Percentiles rank a stretch among this genome's conserved stretches.
Evolutionary conservation across 2,329 filamentous ascomycete genomes (phyloP).

Genomic region (Dactylellina drechsleri): DNA sequence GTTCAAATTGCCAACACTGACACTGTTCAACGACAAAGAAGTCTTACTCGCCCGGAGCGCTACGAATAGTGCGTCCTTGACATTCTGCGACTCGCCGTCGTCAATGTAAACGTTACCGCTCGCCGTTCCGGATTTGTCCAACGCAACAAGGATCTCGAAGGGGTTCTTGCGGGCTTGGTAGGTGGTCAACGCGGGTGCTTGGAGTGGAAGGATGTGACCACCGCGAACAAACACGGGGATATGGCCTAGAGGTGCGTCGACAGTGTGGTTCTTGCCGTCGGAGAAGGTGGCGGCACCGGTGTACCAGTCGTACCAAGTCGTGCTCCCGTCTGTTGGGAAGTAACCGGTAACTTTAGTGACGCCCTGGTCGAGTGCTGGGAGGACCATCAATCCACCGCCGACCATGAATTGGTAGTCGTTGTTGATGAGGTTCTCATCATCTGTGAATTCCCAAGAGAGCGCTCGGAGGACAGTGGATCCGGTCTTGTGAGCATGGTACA

Average conservation of each 20-base stretch:
- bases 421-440: constrained; percentile 74
- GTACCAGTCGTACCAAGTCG: constrained; percentile 84
- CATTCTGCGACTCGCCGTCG: constrained; percentile 69
- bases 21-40: constrained; percentile 21
- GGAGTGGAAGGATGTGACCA: constrained; percentile 73
- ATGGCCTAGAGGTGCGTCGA: constrained; percentile 72
- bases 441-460: constrained; percentile 77
- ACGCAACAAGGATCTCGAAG: constrained; percentile 74
- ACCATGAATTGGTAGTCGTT: constrained; percentile 78
- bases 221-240: constrained; percentile 78
- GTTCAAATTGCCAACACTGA: constrained; percentile 14
- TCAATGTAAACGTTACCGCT: constrained; percentile 75
- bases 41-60: constrained; percentile 9
- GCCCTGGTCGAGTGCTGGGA: constrained; percentile 73
- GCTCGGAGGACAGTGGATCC: constrained; percentile 78
- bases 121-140: constrained; percentile 68
- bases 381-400: constrained; percentile 73
- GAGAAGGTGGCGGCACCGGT: constrained; percentile 69
- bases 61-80: constrained; percentile 33
- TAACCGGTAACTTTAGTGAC: constrained; percentile 72
- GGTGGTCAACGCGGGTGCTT: constrained; percentile 76
- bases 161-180: constrained; percentile 70
- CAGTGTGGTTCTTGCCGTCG: constrained; percentile 69
- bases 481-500: constrained; percentile 72
- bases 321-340: constrained; percentile 73